phyloP scores from a whole-genome alignment of 192 early-diverging fungal species.

The Backusella morwellensis region DNA sequence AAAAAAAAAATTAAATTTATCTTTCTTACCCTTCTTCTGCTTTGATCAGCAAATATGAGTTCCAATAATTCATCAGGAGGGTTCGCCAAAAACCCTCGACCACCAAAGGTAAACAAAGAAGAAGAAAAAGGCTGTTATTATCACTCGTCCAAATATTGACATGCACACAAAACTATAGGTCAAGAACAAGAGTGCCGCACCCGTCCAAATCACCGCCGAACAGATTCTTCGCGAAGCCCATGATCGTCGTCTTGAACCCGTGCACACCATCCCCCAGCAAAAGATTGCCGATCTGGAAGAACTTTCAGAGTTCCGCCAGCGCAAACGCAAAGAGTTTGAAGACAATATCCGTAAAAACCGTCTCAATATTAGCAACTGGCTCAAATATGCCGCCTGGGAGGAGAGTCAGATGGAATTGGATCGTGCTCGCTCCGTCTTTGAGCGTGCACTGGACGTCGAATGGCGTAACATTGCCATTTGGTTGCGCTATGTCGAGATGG shows the following conservation, averaged over 20 bases:
- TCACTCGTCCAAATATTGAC: not conserved
- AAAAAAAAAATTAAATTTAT: not conserved
- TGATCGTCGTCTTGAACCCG: constrained; percentile 68
- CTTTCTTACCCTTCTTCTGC: not conserved
- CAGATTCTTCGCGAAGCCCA: constrained; percentile 96
- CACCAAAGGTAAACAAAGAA: constrained; percentile 28
- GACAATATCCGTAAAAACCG: constrained; percentile 85
- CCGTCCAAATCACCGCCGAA: constrained; percentile 98
- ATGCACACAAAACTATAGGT: constrained; percentile 54
- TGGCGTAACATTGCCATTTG: constrained; percentile 82
- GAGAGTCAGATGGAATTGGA: constrained; percentile 86
- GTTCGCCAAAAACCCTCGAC: constrained; percentile 34
- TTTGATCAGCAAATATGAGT: constrained; percentile 4
- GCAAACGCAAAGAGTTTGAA: constrained; percentile 94
- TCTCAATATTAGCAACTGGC: constrained; percentile 84
- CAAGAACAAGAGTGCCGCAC: constrained; percentile 98
- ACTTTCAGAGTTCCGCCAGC: constrained; percentile 83
- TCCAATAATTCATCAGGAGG: constrained; percentile 22
- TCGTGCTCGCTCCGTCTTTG: constrained; percentile 84
- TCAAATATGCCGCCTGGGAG: constrained; percentile 97
- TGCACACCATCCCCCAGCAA: constrained; percentile 72
- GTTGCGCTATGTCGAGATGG: constrained; percentile 95
- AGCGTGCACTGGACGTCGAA: constrained; percentile 92
- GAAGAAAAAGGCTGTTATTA: not conserved
- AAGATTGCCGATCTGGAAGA: constrained; percentile 93